Base-by-base conservation (phyloP, 2,329 filamentous ascomycete species). In the Neopestalotiopsis sp. region DNA sequence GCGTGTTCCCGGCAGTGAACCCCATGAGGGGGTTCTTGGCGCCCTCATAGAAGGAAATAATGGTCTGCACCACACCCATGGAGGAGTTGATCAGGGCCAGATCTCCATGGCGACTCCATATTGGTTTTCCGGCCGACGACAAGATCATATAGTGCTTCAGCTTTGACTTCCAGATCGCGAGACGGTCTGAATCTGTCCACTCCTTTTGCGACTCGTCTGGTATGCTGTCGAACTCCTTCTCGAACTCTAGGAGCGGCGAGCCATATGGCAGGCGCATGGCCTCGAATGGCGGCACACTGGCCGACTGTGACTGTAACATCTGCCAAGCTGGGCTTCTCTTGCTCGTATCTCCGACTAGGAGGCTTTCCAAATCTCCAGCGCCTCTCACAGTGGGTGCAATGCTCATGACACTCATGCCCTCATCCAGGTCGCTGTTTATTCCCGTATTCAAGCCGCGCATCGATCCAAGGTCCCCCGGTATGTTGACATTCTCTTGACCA, bases 91-190 rank as follows among this genome's bases (percentile, higher is more conserved):
- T 94, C 58, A 98, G 84, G 67, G 92, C 90, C 73, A 97, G 88
- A 74, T 98, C 94, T 56, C 97, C 96, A 78, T 99, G 95, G 63
- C 97, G 89, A 76, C 94, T 98, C 86, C 95, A 99, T 63, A 99
- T 97, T 12, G 96, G 97, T 79, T 99, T 99, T 24, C 96, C 96
- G 10, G 97, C 95, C 14, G 94, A 95, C 2, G 96, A 98, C 1
- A 99, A 85, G 75, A 99, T 97, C 81, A 99, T 90, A 80, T 97
- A 99, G 81, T 99, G 96, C 81, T 99, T 99, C 71, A 95, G 86
- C 82, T 98, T 98, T 49, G 92, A 89, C 78, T 94, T 96, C 95
- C 95, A 99, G 71, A 90, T 86, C 17, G 84, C 82, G 56, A 97
- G 84, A 32, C 94, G 83, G 61, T 85, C 81, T 61, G 91, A 89